A percentile compares a stretch with the other conserved stretches of the same genome.
Conservation (phyloP, 164 flowering plant genomes). For the Taxillus chinensis region DNA sequence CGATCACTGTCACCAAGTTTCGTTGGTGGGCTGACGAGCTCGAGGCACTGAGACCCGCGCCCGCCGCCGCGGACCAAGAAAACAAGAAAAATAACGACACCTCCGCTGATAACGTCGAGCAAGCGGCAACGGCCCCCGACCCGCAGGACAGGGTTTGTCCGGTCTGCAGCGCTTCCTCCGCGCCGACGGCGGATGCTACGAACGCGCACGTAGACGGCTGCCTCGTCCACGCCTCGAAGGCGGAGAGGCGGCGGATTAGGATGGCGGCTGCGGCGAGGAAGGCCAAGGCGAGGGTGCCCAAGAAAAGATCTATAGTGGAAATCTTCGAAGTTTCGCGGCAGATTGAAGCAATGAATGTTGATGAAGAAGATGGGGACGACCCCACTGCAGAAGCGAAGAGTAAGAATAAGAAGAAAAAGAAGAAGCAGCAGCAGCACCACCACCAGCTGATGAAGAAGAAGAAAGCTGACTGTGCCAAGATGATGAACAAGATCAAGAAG, state of each 20-base stretch:
- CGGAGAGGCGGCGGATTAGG: constrained; percentile 16
- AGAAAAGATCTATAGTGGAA: constrained; percentile 61
- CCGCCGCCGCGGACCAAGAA: background rate
- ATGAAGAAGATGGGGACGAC: background rate
- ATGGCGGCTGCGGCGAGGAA: constrained; percentile 3
- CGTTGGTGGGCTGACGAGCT: constrained; percentile 55
- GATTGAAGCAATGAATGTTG: constrained; percentile 13
- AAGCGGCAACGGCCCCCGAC: background rate
- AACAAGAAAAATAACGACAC: background rate
- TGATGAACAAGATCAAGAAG: constrained; percentile 1
- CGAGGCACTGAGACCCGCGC: constrained; percentile 1
- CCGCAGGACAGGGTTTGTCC: constrained; percentile 18
- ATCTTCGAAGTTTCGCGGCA: constrained; percentile 50
- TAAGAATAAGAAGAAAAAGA: constrained; percentile 2
- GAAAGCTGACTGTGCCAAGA: background rate
- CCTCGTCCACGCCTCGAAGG: constrained; percentile 16
- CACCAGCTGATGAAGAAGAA: constrained; percentile 2
- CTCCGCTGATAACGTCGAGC: background rate
- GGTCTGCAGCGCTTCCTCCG: constrained; percentile 26
- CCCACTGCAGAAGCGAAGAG: background rate
- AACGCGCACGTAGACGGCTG: constrained; percentile 29
- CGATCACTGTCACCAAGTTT: constrained; percentile 33
- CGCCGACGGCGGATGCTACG: constrained; percentile 28
- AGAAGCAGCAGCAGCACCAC: background rate
- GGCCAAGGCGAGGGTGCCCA: constrained; percentile 23